phyloP scores from a whole-genome alignment of 768 basidiomycete species.

The Kwoniella sp. region DNA sequence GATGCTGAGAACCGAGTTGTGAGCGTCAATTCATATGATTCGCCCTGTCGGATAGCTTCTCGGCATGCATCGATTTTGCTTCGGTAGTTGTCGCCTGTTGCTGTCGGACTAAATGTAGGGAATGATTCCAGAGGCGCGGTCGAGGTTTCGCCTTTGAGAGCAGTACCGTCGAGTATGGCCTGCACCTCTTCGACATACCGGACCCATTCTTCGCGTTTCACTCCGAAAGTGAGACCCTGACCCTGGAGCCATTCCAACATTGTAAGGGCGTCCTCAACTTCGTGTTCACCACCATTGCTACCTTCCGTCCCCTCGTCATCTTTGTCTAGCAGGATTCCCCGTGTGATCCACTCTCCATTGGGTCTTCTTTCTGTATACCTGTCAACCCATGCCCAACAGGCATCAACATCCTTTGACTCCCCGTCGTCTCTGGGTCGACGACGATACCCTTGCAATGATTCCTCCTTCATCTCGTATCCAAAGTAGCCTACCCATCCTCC shows the following conservation, averaged over 20 bases:
- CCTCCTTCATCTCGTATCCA: conserved; percentile 56
- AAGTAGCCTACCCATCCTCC: conserved; percentile 57
- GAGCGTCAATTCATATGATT: conserved; percentile 90
- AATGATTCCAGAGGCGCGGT: conserved; percentile 23
- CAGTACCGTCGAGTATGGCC: not conserved
- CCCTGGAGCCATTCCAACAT: conserved; percentile 41
- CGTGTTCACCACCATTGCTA: not conserved
- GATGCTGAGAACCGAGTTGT: conserved; percentile 60
- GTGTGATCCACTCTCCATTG: conserved; percentile 46
- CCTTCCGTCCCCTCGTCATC: conserved; percentile 3
- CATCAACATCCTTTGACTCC: conserved; percentile 35
- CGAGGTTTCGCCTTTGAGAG: not conserved
- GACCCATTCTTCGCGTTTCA: conserved; percentile 17
- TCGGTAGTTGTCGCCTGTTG: conserved; percentile 61
- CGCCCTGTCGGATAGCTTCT: conserved; percentile 74
- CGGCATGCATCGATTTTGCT: conserved; percentile 70
- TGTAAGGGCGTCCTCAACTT: not conserved
- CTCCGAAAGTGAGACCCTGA: conserved; percentile 25
- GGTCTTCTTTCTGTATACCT: conserved; percentile 34
- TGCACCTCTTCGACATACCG: conserved; percentile 9
- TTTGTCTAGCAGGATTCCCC: conserved; percentile 35
- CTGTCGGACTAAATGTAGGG: conserved; percentile 38
- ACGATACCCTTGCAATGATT: conserved; percentile 51
- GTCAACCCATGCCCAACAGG: conserved; percentile 53
- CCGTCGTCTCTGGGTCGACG: conserved; percentile 1